Base-by-base conservation (phyloP, 495 filamentous ascomycete genomes). In the Penicillium robsamsonii region DNA sequence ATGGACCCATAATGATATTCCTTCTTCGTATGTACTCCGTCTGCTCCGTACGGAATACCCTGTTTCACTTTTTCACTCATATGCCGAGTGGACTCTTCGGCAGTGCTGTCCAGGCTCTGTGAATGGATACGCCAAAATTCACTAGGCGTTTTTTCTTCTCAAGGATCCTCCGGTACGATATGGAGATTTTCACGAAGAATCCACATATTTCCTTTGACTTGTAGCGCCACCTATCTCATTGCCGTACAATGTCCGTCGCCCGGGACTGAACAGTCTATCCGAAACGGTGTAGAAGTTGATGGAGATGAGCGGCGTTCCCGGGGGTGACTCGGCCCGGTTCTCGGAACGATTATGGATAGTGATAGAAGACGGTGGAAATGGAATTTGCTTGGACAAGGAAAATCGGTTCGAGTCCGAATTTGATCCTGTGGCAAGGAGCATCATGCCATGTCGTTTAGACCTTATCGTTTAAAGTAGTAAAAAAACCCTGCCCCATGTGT, bases 261-360 rank as follows among this genome's bases (percentile, higher is more conserved):
- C 4, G 25, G 1, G 12, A 42, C 24, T 22, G 25, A 20, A 42
- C 12, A 15, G 5, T 44, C 17, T 20, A 11, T 25, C 4, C 5
- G 20, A 18, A 18, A 43, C 18, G 9, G 40, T 11, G 1, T 24
- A 38, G 15, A 8, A 8, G 27, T 2, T 45, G 13, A 11, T 29
- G 25, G 27, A 17, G 17, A 30, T 20, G 22, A 41, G 24, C 38
- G 38, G 37, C 15, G 17, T 57, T 29, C 22, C 22, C 40, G 27
- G 38, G 31, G 3, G 11, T 17, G 12, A 50, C 25, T 53, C 49
- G 55, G 50, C 50, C 50, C 50, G 41, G 46, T 8, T 50, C 24
- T 46, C 44, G 44, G 44, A 18, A 47, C 46, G 30, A 49, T n/a
- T 37, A 12, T 15, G 13, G 13, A 15, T 4, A 6, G 13, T 37